Evolutionary conservation across 495 filamentous ascomycete species (phyloP).

Genomic region (Xylaria grammica): DNA sequence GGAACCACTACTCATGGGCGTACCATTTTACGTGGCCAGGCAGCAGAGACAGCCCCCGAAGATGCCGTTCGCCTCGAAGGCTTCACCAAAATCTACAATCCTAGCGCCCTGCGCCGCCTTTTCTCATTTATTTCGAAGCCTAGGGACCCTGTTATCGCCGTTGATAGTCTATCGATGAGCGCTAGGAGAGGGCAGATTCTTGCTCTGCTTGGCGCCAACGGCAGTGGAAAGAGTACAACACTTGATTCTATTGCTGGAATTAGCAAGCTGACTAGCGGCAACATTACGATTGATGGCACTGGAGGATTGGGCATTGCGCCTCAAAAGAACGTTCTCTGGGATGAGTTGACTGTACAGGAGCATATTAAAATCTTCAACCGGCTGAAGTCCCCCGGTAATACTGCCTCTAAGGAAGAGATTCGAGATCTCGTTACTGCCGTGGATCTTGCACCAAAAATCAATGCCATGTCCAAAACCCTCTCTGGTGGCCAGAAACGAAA

Average conservation of each 20-base stretch:
- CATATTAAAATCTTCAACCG: constrained; percentile 79
- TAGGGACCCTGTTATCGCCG: constrained; percentile 71
- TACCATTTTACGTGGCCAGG: constrained; percentile 51
- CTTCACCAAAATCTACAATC: constrained; percentile 77
- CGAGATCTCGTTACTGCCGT: constrained; percentile 65
- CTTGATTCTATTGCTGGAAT: constrained; percentile 84
- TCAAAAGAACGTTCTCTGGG: constrained; percentile 90
- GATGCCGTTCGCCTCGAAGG: constrained; percentile 66
- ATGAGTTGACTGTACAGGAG: constrained; percentile 78
- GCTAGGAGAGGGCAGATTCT: constrained; percentile 78
- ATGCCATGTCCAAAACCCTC: constrained; percentile 68
- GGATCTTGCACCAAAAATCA: constrained; percentile 72
- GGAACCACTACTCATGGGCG: constrained; percentile 71
- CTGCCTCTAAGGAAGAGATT: constrained; percentile 60
- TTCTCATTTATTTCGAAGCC: constrained; percentile 61
- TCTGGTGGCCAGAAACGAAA: constrained; percentile 91
- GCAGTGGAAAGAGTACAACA: constrained; percentile 85
- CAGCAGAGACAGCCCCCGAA: constrained; percentile 39
- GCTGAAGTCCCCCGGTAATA: constrained; percentile 65
- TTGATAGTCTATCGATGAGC: constrained; percentile 67
- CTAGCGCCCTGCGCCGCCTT: constrained; percentile 62
- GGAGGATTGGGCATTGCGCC: constrained; percentile 87
- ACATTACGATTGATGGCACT: constrained; percentile 71
- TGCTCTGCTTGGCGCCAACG: constrained; percentile 84
- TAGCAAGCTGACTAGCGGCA: constrained; percentile 70